phyloP scores from a whole-genome alignment of 1,139 yeast genomes.

The Taphrina communis region DNA sequence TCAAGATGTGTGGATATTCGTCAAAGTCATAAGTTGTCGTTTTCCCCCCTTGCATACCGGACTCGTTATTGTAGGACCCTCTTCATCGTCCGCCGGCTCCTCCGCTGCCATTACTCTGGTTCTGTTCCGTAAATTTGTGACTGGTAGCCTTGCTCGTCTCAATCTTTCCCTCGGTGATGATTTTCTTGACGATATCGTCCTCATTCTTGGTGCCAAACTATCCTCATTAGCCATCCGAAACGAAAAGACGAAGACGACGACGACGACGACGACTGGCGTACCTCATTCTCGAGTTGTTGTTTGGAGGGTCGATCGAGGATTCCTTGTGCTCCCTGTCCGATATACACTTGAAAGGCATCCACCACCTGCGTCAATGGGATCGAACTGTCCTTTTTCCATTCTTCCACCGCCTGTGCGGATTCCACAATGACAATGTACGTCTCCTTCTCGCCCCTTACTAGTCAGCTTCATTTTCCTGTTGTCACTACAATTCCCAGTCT shows the following conservation, averaged over 20 bases:
- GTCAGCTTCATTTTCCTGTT: neutral
- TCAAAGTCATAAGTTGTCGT: neutral
- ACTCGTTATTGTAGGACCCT: neutral
- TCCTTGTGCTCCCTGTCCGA: slow-evolving; percentile 38
- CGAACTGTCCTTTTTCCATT: slow-evolving; percentile 60
- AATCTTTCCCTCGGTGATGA: slow-evolving; percentile 63
- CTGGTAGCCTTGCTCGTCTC: slow-evolving; percentile 34
- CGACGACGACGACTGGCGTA: neutral
- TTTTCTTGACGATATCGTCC: slow-evolving; percentile 58
- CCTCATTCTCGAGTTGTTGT: slow-evolving; percentile 39
- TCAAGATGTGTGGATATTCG: too few relatives aligned
- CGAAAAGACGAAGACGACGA: neutral
- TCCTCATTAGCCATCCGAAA: neutral
- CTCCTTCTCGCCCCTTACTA: slow-evolving; percentile 64
- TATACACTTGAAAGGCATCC: slow-evolving; percentile 62
- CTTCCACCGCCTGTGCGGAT: slow-evolving; percentile 58
- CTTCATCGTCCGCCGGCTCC: slow-evolving; percentile 19
- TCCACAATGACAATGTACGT: slow-evolving; percentile 73
- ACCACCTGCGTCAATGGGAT: slow-evolving; percentile 70
- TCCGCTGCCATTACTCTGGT: slow-evolving; percentile 37
- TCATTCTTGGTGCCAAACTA: slow-evolving; percentile 61
- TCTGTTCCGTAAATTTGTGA: slow-evolving; percentile 33
- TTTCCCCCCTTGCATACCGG: too few relatives aligned
- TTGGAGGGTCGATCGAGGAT: slow-evolving; percentile 40
- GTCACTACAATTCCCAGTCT: too few relatives aligned